These are phyloP conservation scores for Colletotrichum lindemuthianum DNA, from an alignment of 2,329 filamentous ascomycete species.

Conservation along the genomic window DNA sequence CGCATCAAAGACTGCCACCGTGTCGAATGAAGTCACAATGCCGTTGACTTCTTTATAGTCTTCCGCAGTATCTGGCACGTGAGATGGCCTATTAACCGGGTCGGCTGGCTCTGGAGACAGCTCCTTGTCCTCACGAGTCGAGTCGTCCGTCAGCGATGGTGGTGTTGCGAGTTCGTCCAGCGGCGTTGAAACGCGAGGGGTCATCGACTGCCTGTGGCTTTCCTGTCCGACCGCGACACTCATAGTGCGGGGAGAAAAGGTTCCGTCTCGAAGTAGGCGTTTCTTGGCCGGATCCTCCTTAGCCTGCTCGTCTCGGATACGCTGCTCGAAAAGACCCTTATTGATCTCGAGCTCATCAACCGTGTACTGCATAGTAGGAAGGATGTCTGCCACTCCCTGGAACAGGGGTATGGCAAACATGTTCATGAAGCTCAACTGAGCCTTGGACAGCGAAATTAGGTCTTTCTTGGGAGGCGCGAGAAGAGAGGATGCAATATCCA, in stretches of 20 bases:
- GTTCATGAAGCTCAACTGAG: constrained; percentile 96
- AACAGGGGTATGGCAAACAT: constrained; percentile 95
- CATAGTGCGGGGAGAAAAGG: constrained; percentile 57
- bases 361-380: constrained; percentile 86
- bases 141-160: constrained; percentile 36
- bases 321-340: constrained; percentile 76
- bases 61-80: constrained; percentile 45
- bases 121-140: constrained; percentile 40
- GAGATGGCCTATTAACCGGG: constrained; percentile 43
- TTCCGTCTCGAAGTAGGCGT: constrained; percentile 51
- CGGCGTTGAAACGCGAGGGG: constrained; percentile 33
- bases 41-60: constrained; percentile 57
- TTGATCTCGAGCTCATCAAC: constrained; percentile 85
- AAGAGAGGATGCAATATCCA: constrained; percentile 87
- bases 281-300: constrained; percentile 54
- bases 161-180: constrained; percentile 32
- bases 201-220: constrained; percentile 19
- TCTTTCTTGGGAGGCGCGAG: constrained; percentile 88
- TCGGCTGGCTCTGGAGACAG: constrained; percentile 42
- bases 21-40: constrained; percentile 55
- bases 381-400: constrained; percentile 83
- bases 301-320: constrained; percentile 71
- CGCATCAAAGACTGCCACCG: constrained; percentile 57
- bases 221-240: constrained; percentile 47
- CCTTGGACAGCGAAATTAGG: constrained; percentile 81